Conservation (phyloP, 352 stramenopile species). For the Globisporangium uncinulatum region DNA sequence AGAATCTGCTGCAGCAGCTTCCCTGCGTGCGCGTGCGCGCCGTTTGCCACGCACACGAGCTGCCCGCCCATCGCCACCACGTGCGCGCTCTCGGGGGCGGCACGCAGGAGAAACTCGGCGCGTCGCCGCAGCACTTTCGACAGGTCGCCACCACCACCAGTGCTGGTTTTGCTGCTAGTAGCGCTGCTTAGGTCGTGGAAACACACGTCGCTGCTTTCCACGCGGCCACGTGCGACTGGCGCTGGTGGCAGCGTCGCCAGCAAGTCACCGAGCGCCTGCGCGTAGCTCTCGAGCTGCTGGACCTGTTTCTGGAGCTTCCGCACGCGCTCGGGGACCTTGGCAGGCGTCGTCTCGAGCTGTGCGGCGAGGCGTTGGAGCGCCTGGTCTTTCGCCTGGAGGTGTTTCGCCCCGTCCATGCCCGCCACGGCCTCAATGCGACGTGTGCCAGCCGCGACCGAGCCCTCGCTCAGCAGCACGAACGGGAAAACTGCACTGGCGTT, state of each 20-base stretch:
- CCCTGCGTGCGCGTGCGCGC: conserved; percentile 30
- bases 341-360: conserved; percentile 53
- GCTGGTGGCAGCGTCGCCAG: conserved; percentile 34
- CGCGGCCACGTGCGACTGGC: conserved; percentile 24
- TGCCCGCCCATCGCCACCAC: conserved; percentile 46
- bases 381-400: conserved; percentile 57
- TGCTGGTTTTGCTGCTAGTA: not conserved
- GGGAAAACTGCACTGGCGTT: conserved; percentile 49
- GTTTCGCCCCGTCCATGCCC: conserved; percentile 37
- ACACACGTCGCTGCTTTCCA: conserved; percentile 27
- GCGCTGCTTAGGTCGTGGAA: conserved; percentile 18
- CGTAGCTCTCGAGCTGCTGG: conserved; percentile 49
- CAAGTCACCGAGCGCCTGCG: conserved; percentile 45
- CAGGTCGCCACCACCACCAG: conserved; percentile 28
- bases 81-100: conserved; percentile 26
- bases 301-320: conserved; percentile 66
- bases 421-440: conserved; percentile 65
- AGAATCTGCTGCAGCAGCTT: conserved; percentile 50
- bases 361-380: conserved; percentile 37
- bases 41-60: conserved; percentile 41
- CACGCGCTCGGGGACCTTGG: conserved; percentile 59
- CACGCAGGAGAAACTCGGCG: conserved; percentile 43
- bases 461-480: conserved; percentile 71
- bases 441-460: conserved; percentile 72
- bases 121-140: conserved; percentile 54